Percentiles rank a stretch among this genome's conserved stretches.
Evolutionary conservation across 116 monocot species (phyloP).

Genomic region (Iris pallida): DNA sequence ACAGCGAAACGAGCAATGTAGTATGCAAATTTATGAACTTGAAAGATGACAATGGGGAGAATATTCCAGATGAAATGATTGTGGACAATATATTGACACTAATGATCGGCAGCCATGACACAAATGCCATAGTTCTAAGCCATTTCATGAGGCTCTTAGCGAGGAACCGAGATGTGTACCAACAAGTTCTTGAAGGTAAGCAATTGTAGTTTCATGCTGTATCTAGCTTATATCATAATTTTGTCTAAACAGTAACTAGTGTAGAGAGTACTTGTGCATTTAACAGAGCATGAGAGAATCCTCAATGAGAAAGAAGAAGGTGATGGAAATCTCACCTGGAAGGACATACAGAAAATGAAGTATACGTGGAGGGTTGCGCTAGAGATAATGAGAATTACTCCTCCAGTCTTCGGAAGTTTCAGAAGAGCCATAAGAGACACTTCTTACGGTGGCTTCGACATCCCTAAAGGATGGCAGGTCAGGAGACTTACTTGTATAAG

Average conservation of each 20-base stretch:
- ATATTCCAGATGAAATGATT: background rate
- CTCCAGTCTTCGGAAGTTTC: slow-evolving; percentile 22
- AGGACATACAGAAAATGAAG: slow-evolving; percentile 22
- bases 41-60: background rate
- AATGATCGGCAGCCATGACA: slow-evolving; percentile 15
- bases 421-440: slow-evolving; percentile 1
- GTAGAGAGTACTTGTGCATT: background rate
- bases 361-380: slow-evolving; percentile 21
- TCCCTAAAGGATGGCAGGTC: slow-evolving; percentile 32
- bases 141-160: slow-evolving; percentile 8
- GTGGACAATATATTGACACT: slow-evolving; percentile 7
- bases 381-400: slow-evolving; percentile 13
- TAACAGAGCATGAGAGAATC: slow-evolving; percentile 9
- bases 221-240: background rate
- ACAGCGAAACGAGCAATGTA: background rate
- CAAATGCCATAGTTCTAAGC: background rate
- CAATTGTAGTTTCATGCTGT: background rate
- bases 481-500: background rate
- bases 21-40: background rate
- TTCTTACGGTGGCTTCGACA: slow-evolving; percentile 11
- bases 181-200: slow-evolving; percentile 6
- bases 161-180: slow-evolving; percentile 1
- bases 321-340: slow-evolving; percentile 8
- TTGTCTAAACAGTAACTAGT: background rate
- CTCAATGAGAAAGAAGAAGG: slow-evolving; percentile 9